These are phyloP conservation scores for Metschnikowia cerradonensis DNA, from an alignment of 805 yeast species.

Conservation along the genomic window DNA sequence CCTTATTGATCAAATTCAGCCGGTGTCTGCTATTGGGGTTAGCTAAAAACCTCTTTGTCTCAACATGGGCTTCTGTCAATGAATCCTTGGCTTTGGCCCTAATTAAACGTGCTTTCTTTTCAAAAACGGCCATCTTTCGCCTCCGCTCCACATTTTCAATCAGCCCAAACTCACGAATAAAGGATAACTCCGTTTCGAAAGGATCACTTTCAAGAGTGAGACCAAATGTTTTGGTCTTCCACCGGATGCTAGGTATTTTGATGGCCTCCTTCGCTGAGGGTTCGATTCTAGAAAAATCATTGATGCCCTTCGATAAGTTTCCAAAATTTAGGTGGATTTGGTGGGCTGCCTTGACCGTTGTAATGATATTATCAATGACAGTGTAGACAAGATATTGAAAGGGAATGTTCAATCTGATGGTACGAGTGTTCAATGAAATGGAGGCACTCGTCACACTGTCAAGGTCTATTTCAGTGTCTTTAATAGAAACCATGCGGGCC, in stretches of 20 bases:
- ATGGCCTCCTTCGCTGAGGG: conserved; percentile 37
- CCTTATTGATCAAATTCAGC: conserved; percentile 5
- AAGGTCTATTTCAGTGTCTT: conserved; percentile 22
- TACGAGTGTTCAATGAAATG: conserved; percentile 20
- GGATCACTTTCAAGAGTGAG: conserved; percentile 84
- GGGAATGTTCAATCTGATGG: conserved; percentile 59
- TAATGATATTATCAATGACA: conserved; percentile 74
- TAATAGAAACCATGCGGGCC: conserved; percentile 36
- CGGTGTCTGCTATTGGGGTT: not conserved
- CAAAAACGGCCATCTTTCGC: conserved; percentile 42
- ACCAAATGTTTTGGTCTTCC: conserved; percentile 54
- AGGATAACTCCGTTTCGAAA: conserved; percentile 70
- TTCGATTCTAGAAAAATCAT: conserved; percentile 31
- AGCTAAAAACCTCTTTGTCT: conserved; percentile 3
- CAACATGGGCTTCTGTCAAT: conserved; percentile 7
- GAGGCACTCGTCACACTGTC: conserved; percentile 12
- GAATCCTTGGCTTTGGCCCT: conserved; percentile 8
- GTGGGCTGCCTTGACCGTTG: conserved; percentile 59
- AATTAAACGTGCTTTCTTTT: conserved; percentile 24
- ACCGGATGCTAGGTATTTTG: conserved; percentile 51
- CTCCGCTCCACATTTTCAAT: conserved; percentile 62
- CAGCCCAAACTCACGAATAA: conserved; percentile 61
- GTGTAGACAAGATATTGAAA: conserved; percentile 70
- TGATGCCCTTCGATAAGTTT: conserved; percentile 19
- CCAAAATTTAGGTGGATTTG: conserved; percentile 54